Evolutionary conservation across 1,284 basidiomycete genomes (phyloP), one percentile per base, ranked within the genome.

Genomic region (Fistulina hepatica): DNA sequence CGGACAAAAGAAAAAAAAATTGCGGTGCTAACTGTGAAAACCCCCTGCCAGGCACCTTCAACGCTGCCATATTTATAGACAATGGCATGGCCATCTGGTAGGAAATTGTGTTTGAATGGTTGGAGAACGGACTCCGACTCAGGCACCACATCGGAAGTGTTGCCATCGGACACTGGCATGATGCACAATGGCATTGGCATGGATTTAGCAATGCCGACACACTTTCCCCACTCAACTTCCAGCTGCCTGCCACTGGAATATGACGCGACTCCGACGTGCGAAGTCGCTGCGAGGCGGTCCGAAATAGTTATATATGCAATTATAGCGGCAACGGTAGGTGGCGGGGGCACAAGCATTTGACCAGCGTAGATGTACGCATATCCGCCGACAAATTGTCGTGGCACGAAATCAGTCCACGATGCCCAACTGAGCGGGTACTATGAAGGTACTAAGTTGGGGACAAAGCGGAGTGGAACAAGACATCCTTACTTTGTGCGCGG

Each of bases 21-120:
- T n/a, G 24, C 24, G 13, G 33, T 20, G 28, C 21, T 31, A 48
- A 81, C 81, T 7, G 73, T 77, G 48, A 85, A 85, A 17, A 73
- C 52, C 1, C 81, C 81, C 54, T 85, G 81, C 81, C 81, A 85
- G 11, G 73, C 59, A 5, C 81, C 82, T 44, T 82, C 75, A 33
- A 82, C 53, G 41, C 76, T 81, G 32, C 6, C 26, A 35, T 33
- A 40, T 15, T 22, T 37, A 19, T 36, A 15, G 9, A 7, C 37
- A 13, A 47, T 27, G 38, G 20, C 13, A 13, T 12, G 13, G 19
- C 33, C 20, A 40, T 8, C 9, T 36, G 22, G 19, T 16, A 15
- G 19, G 21, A 37, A 42, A 31, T n/a, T n/a, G n/a, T n/a, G n/a
- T n/a, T n/a, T n/a, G n/a, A n/a, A n/a, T n/a, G n/a, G n/a, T n/a